Percentiles rank a stretch among this genome's conserved stretches.
phyloP scores from a whole-genome alignment of 73 alveolate species.

The Tetrahymena elliotti region DNA sequence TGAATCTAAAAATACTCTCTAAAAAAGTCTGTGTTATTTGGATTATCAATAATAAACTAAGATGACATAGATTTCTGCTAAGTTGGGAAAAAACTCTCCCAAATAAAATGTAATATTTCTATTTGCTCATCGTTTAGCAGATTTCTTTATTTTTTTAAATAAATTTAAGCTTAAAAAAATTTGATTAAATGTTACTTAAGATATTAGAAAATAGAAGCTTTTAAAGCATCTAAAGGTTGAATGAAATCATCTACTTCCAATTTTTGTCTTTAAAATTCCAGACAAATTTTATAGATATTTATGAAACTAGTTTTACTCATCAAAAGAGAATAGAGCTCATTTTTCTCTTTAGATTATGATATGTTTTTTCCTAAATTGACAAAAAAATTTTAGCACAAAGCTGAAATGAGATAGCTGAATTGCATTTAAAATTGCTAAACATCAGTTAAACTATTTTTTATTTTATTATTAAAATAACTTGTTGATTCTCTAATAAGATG shows the following conservation, averaged over 20 bases:
- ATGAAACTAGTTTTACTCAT: neutral
- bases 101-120: neutral
- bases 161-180: neutral
- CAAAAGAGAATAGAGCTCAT: neutral
- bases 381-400: neutral
- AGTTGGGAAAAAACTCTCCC: neutral
- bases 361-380: neutral
- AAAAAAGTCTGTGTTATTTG: neutral
- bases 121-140: neutral
- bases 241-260: neutral
- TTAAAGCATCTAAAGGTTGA: neutral
- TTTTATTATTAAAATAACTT: neutral
- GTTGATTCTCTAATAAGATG: neutral
- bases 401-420: neutral
- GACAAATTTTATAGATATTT: neutral
- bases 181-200: neutral
- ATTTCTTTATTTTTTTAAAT: neutral
- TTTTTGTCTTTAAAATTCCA: neutral
- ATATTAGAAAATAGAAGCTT: neutral
- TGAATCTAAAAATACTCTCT: neutral
- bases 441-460: neutral
- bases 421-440: neutral
- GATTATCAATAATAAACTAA: neutral
- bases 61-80: neutral
- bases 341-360: neutral